Percentiles rank a stretch among this genome's conserved stretches.
Conservation (phyloP, 345 rosid species). For the Aurinia saxatilis region DNA sequence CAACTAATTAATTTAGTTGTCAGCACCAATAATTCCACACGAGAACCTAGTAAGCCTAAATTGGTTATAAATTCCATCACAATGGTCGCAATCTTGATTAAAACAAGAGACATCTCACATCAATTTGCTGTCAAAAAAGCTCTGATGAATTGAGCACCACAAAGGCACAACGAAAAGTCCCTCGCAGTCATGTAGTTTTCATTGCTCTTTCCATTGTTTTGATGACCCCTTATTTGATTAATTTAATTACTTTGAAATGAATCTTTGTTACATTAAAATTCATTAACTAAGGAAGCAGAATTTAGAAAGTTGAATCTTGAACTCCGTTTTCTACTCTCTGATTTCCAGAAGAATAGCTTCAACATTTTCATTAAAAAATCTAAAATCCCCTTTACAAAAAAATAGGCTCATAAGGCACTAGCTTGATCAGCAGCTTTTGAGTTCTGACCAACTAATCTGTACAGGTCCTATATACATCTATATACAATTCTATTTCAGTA, state of each 20-base stretch:
- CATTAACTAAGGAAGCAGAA: too few species aligned
- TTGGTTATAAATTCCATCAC: background rate
- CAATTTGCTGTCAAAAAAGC: constrained; percentile 3
- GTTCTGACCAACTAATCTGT: constrained; percentile 46
- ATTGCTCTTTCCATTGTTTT: too few species aligned
- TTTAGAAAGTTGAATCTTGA: too few species aligned
- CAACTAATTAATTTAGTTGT: background rate
- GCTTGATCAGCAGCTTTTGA: constrained; percentile 34
- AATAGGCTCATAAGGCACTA: background rate
- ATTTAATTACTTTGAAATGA: too few species aligned
- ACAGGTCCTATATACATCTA: constrained; percentile 77
- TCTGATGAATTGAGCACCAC: constrained; percentile 1
- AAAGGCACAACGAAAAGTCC: constrained; percentile 2
- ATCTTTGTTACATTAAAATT: too few species aligned
- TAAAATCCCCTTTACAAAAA: background rate
- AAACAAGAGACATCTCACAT: background rate
- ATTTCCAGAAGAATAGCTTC: background rate
- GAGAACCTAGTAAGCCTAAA: constrained; percentile 6
- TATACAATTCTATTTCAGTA: constrained; percentile 1
- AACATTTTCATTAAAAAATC: background rate
- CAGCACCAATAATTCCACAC: constrained; percentile 4
- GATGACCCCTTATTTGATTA: too few species aligned
- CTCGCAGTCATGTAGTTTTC: too few species aligned
- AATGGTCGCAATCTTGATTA: constrained; percentile 15
- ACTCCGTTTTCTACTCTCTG: too few species aligned